Percentiles rank a stretch among this genome's conserved stretches.
Evolutionary conservation across 805 yeast species (phyloP).

Genomic region (Wickerhamiella azyma): DNA sequence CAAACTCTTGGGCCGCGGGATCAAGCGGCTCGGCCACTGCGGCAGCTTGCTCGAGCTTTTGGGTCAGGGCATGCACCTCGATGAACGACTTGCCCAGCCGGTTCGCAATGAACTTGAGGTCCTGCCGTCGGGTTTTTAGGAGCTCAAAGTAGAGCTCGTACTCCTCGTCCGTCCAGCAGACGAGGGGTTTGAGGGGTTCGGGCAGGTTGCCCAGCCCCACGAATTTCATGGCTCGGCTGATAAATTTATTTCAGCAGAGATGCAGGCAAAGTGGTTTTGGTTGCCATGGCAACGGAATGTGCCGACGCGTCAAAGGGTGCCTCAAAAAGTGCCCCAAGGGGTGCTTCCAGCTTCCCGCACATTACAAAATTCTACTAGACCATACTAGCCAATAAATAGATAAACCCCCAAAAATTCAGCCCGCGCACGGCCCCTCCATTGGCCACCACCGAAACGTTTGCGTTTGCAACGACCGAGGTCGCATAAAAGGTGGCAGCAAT

Average conservation of each 20-base stretch:
- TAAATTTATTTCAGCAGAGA: no score
- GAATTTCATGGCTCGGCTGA: background rate
- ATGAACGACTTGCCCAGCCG: background rate
- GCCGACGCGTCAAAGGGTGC: no score
- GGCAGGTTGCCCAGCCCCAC: conserved; percentile 1
- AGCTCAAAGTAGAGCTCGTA: background rate
- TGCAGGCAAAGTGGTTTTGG: no score
- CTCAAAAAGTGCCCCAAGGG: no score
- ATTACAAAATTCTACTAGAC: no score
- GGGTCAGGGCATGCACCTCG: background rate
- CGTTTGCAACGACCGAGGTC: background rate
- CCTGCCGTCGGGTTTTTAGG: background rate
- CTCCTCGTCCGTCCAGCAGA: conserved; percentile 2
- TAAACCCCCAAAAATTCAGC: background rate
- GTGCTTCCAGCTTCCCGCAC: no score
- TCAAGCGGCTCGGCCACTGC: background rate
- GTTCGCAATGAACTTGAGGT: background rate
- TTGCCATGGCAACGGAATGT: no score
- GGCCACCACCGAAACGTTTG: background rate
- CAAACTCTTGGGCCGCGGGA: background rate
- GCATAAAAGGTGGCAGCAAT: conserved; percentile 5
- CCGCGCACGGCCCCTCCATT: background rate
- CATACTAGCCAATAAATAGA: background rate
- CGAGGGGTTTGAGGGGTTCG: background rate
- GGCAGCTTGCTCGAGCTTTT: background rate